phyloP scores from a whole-genome alignment of 2,329 filamentous ascomycete species.

The Penicillium occitanis region DNA sequence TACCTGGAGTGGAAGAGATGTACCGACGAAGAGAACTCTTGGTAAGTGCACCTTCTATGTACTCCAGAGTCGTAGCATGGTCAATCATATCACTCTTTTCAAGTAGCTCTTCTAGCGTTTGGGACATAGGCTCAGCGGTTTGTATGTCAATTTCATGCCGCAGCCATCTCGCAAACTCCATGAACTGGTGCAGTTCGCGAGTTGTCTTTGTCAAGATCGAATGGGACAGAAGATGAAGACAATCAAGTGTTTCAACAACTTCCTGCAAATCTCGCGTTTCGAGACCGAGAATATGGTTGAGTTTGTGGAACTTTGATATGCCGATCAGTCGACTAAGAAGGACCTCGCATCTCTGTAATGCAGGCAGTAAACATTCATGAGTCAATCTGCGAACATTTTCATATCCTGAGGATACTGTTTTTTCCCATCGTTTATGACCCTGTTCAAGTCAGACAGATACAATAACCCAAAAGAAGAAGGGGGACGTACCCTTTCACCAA shows the following conservation, averaged over 20 bases:
- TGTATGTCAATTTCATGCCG: conserved; percentile 78
- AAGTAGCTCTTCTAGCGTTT: conserved; percentile 66
- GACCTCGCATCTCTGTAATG: conserved; percentile 77
- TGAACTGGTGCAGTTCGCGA: conserved; percentile 75
- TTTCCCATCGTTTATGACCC: conserved; percentile 95
- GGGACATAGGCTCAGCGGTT: conserved; percentile 60
- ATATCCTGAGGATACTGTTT: conserved; percentile 74
- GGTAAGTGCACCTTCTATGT: conserved; percentile 70
- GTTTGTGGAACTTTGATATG: conserved; percentile 75
- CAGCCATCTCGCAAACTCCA: conserved; percentile 79
- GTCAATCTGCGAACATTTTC: conserved; percentile 73
- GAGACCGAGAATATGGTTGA: conserved; percentile 65
- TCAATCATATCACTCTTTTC: conserved; percentile 78
- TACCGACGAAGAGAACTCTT: conserved; percentile 65
- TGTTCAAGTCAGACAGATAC: conserved; percentile 37
- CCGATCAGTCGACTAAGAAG: conserved; percentile 81
- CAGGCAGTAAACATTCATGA: conserved; percentile 86
- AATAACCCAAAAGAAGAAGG: neutral
- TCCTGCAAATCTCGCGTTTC: conserved; percentile 61
- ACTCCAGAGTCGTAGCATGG: conserved; percentile 68
- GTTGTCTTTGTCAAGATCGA: conserved; percentile 69
- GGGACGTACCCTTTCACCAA: conserved; percentile 67
- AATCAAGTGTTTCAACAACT: conserved; percentile 67
- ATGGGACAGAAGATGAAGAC: conserved; percentile 72
- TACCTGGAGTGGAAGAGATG: conserved; percentile 40